Conservation (phyloP, 129 eudicot genomes). For the Heracleum sosnowskyi region DNA sequence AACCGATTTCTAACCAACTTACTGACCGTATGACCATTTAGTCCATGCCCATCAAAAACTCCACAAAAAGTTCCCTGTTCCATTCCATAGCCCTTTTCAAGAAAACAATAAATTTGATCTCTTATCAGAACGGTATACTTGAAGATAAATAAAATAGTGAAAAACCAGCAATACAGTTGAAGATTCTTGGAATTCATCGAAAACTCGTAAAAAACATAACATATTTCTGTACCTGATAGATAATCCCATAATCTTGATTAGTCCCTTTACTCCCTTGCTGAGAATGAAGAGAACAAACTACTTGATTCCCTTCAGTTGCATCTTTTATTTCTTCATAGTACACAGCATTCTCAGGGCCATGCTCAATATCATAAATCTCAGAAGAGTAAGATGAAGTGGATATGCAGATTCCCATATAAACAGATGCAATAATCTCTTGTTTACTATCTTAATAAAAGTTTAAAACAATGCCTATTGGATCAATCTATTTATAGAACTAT, state of each 20-base stretch:
- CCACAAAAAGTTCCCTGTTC: conserved; percentile 61
- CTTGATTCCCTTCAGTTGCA: conserved; percentile 10
- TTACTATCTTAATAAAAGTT: neutral
- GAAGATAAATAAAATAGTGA: neutral
- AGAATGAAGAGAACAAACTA: conserved; percentile 28
- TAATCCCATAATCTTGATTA: conserved; percentile 83
- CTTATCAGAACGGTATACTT: neutral
- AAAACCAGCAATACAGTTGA: neutral
- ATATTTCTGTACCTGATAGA: conserved; percentile 46
- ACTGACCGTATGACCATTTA: conserved; percentile 67
- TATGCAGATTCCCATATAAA: conserved; percentile 63
- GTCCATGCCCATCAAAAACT: conserved; percentile 91
- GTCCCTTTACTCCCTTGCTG: conserved; percentile 58
- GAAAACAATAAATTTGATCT: neutral
- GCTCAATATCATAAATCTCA: conserved; percentile 42
- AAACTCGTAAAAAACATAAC: neutral
- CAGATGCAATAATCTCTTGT: neutral
- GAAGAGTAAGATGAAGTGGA: conserved; percentile 68
- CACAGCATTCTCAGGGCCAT: conserved; percentile 18
- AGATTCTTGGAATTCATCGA: neutral
- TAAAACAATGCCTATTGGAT: neutral
- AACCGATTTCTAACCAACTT: conserved; percentile 54
- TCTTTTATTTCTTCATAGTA: conserved; percentile 24
- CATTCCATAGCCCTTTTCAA: conserved; percentile 72
- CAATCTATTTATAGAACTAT: conserved; percentile 6